These are phyloP conservation scores for Daedaleopsis sinensis DNA, from an alignment of 768 basidiomycete species.

Conservation along the genomic window DNA sequence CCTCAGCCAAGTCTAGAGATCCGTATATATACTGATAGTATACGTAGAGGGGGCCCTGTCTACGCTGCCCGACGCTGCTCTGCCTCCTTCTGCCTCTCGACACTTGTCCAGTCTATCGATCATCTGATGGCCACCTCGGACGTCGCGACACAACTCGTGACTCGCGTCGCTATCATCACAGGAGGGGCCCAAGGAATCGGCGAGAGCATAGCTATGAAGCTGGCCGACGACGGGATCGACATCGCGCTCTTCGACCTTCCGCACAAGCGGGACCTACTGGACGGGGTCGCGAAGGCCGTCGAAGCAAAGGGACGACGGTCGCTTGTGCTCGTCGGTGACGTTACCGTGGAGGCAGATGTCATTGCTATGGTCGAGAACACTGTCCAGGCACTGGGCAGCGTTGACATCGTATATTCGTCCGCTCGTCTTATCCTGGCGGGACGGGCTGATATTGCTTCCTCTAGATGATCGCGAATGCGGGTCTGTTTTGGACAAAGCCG, in stretches of 20 bases:
- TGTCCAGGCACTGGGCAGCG: conserved; percentile 38
- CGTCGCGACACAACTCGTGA: not conserved
- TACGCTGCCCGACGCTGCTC: too few relatives aligned
- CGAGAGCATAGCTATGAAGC: conserved; percentile 29
- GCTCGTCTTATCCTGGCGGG: not conserved
- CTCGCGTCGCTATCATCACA: conserved; percentile 42
- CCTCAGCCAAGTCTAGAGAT: too few relatives aligned
- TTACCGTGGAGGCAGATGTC: conserved; percentile 45
- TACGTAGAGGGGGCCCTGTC: too few relatives aligned
- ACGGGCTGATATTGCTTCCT: not conserved
- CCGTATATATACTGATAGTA: too few relatives aligned
- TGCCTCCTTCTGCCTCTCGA: too few relatives aligned
- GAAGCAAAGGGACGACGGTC: conserved; percentile 27
- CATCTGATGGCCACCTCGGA: not conserved
- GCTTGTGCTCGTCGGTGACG: conserved; percentile 39
- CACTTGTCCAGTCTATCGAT: not conserved
- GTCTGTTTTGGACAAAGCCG: conserved; percentile 13
- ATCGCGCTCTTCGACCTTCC: conserved; percentile 23
- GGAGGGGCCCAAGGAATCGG: conserved; percentile 41
- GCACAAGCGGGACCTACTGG: conserved; percentile 17
- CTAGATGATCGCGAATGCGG: conserved; percentile 35
- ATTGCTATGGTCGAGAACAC: conserved; percentile 38
- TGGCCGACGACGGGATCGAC: conserved; percentile 32
- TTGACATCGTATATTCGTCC: conserved; percentile 48
- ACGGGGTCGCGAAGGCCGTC: conserved; percentile 20